A percentile compares a stretch with the other conserved stretches of the same genome.
Evolutionary conservation across 108 stramenopile genomes (phyloP).

Genomic region (Skeletonema potamos): DNA sequence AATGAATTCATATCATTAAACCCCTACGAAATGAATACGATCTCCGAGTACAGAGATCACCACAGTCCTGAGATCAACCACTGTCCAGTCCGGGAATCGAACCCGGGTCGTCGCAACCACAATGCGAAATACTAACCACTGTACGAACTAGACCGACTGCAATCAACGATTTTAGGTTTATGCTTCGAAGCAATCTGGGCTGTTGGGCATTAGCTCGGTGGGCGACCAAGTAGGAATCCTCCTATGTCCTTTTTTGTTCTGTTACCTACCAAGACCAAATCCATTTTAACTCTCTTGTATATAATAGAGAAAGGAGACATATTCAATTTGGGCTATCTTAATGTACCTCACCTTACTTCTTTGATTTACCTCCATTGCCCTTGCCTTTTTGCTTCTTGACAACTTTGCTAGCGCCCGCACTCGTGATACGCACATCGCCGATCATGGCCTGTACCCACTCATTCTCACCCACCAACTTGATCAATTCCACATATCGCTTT

Average conservation of each 20-base stretch:
- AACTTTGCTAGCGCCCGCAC: conserved; percentile 80
- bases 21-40: no score
- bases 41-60: no score
- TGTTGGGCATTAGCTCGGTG: no score
- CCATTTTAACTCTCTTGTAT: neutral
- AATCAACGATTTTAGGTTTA: neutral
- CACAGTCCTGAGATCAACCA: no score
- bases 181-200: no score
- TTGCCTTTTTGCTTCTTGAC: conserved; percentile 58
- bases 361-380: conserved; percentile 39
- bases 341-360: conserved; percentile 46
- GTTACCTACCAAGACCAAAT: no score
- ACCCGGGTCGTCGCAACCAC: conserved; percentile 55
- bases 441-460: conserved; percentile 81
- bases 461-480: conserved; percentile 81
- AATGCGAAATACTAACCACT: conserved; percentile 56
- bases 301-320: neutral
- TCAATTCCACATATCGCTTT: conserved; percentile 63
- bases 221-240: no score
- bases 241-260: no score
- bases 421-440: conserved; percentile 81
- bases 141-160: conserved; percentile 42
- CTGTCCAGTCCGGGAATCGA: conserved; percentile 51
- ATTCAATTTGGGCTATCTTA: neutral
- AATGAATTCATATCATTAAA: no score